Evolutionary conservation across 352 stramenopile genomes (phyloP).

Genomic region (Globisporangium okanoganense): DNA sequence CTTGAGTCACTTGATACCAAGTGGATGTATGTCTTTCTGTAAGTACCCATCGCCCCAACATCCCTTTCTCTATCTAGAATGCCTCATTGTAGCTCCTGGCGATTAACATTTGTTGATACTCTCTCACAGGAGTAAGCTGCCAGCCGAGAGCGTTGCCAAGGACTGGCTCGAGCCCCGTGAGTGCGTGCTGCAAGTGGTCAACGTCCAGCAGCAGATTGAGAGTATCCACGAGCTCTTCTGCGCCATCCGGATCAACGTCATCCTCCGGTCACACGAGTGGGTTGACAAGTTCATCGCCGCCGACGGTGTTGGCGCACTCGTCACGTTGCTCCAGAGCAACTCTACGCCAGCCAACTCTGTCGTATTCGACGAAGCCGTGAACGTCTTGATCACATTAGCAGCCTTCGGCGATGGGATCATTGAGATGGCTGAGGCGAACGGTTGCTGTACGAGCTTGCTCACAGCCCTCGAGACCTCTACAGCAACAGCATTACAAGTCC

Average conservation of each 20-base stretch:
- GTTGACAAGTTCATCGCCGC: slow-evolving; percentile 45
- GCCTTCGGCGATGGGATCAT: slow-evolving; percentile 25
- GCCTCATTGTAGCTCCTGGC: background rate
- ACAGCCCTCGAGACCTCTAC: slow-evolving; percentile 24
- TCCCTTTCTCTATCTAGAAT: background rate
- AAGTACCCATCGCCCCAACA: slow-evolving; percentile 16
- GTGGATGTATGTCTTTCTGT: slow-evolving; percentile 73
- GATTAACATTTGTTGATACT: background rate
- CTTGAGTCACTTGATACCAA: slow-evolving; percentile 53
- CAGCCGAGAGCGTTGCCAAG: slow-evolving; percentile 24
- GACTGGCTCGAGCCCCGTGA: slow-evolving; percentile 48
- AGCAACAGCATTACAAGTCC: slow-evolving; percentile 21
- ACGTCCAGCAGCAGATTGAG: slow-evolving; percentile 31
- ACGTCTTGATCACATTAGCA: slow-evolving; percentile 45
- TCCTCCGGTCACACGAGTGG: slow-evolving; percentile 50
- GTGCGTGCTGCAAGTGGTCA: slow-evolving; percentile 45
- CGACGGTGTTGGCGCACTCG: slow-evolving; percentile 35
- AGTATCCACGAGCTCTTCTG: slow-evolving; percentile 47
- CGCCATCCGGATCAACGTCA: slow-evolving; percentile 58
- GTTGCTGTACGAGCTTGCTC: slow-evolving; percentile 28
- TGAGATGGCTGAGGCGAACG: slow-evolving; percentile 26
- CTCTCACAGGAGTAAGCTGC: slow-evolving; percentile 38
- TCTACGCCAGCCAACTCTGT: slow-evolving; percentile 12
- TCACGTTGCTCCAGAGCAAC: slow-evolving; percentile 27
- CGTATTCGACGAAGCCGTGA: slow-evolving; percentile 37